Base-by-base conservation (phyloP, 441 rosid species). In the Daphne laureola region DNA sequence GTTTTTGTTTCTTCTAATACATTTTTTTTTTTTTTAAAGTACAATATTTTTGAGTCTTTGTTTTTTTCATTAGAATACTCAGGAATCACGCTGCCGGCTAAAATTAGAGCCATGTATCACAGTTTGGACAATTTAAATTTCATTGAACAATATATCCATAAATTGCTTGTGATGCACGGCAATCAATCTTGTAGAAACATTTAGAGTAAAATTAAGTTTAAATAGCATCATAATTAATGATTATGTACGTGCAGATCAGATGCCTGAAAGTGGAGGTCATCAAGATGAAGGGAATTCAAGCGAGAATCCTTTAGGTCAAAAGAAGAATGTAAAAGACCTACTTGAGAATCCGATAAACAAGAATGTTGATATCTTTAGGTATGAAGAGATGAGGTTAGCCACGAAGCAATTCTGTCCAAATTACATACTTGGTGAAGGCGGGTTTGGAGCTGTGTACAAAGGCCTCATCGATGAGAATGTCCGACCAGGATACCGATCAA, bases 401-500 rank as follows among this genome's bases (percentile, higher is more conserved):
- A 90, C 99, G 4, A 87, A 85, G 74, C 80, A 72, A 63, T 93
- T 93, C 65, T 73, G 95, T 47, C 99, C 97, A 2, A 93, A 87
- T 75, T 78, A 67, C 53, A 87, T 93, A 42, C 87, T 93, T 2
- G 99, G 99, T 0, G 97, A 90, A 47, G 99, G 99, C 59, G 99
- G 99, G 31, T 93, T 93, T 54, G 97, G 99, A 36, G 85, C 82
- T 41, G 99, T 93, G 49, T 90, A 90, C 46, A 93, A 85, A 73
- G 99, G 99, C 51, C 76, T 84, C 53, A 61, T 93, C 27, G 96
- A 93, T 63, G 84, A 76, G 42, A 74, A 44, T 43, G 76, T 90
- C 43, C 77, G 95, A 70, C 63, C 69, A 48, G 93, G 85, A 53
- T 87, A 78, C 64, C 58, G 68, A 51, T 71, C 86, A 41, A 75